Base-by-base conservation (phyloP, 805 yeast species). In the Saccharomyces jurei region DNA sequence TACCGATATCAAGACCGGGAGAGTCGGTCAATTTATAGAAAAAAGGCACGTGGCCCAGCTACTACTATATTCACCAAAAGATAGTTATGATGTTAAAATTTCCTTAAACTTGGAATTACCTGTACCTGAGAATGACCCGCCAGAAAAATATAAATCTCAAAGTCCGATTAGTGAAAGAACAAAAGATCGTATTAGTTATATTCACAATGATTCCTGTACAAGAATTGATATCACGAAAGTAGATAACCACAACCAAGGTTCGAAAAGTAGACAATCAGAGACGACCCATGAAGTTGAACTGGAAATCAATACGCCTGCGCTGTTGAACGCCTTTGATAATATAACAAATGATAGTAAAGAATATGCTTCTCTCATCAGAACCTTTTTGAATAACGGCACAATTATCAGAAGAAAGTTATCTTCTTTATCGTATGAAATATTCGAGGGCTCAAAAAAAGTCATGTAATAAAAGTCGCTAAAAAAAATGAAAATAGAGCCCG, bases 71-170 rank as follows among this genome's bases (percentile, higher is more conserved):
- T 79, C 86, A 53, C 97, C 97, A 3, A 84, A 87, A 58, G 81
- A 87, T 31, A 76, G 83, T 69, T 84, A 83, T 65, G 97, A 90
- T 70, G 75, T 85, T 60, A 78, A 96, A 61, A 73, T 90, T 41
- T 83, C 95, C 5, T 71, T 91, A 58, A 81, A 89, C 41, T 70
- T 87, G 29, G 97, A 90, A 80, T 67, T 84, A 56, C 96, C 96
- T 0, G 71, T 71, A 11, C 66, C 73, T 4, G 79, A 81, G 26
- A 77, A 80, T 32, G 82, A 71, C 70, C 81, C 66, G 69, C 83
- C 73, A 61, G 84, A 66, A 79, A 71, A 77, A 74, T 64, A 80
- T 69, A 75, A 75, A 65, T 73, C 78, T 63, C 74, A 78, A 65
- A 73, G 77, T 55, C 85, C 86, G 6, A 74, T 77, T 26, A 65